Conservation (phyloP, 2,329 filamentous ascomycete genomes). For the Claviceps sp. region DNA sequence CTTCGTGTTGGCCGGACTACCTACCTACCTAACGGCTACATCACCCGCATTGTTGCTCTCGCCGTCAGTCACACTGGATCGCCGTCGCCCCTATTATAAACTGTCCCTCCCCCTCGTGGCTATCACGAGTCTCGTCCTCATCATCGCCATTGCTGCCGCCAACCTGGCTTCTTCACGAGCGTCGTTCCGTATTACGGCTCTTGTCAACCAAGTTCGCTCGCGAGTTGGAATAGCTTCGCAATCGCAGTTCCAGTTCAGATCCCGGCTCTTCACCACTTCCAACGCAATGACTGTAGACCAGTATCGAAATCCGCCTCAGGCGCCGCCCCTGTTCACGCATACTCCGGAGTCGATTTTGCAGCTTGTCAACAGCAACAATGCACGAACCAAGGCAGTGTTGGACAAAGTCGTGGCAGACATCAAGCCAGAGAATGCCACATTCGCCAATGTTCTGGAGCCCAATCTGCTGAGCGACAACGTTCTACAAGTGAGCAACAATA, state of each 20-base stretch:
- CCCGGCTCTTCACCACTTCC: conserved; percentile 27
- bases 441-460: conserved; percentile 44
- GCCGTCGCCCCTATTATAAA: conserved; percentile 13
- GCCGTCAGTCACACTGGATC: conserved; percentile 13
- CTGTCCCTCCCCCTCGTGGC: conserved; percentile 24
- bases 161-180: conserved; percentile 55
- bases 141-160: conserved; percentile 44
- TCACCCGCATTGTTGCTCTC: no score
- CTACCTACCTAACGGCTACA: no score
- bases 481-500: conserved; percentile 44
- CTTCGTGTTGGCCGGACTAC: no score
- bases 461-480: conserved; percentile 62
- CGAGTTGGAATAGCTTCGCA: not conserved
- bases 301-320: conserved; percentile 63
- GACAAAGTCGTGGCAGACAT: conserved; percentile 56
- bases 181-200: conserved; percentile 41
- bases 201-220: conserved; percentile 42
- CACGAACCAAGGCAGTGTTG: conserved; percentile 46
- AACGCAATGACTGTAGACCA: conserved; percentile 51
- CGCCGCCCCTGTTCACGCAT: conserved; percentile 63
- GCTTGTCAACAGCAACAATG: conserved; percentile 54
- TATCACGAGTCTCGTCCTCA: conserved; percentile 39
- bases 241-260: conserved; percentile 10
- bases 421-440: conserved; percentile 36
- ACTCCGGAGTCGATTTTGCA: conserved; percentile 55